Percentiles rank a stretch among this genome's conserved stretches.
Evolutionary conservation across 129 eudicot genomes (phyloP).

Genomic region (Lactuca sativa): DNA sequence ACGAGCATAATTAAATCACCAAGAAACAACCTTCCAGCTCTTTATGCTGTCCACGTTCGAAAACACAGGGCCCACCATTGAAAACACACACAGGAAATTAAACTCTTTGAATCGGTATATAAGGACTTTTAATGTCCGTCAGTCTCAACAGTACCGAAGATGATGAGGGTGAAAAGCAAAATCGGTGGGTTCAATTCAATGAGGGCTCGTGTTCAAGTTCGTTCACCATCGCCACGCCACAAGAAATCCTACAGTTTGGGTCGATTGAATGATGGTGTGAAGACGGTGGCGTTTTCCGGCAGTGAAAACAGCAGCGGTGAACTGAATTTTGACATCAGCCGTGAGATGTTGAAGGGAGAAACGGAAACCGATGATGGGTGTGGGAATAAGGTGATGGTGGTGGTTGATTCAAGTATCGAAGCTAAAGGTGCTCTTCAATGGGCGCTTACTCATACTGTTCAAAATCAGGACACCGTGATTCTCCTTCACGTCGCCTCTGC

Average conservation of each 20-base stretch:
- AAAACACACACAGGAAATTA: neutral
- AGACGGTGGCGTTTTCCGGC: slow-evolving; percentile 37
- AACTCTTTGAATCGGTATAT: slow-evolving; percentile 14
- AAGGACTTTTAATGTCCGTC: slow-evolving; percentile 17
- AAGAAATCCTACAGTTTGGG: slow-evolving; percentile 46
- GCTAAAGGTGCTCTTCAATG: slow-evolving; percentile 82
- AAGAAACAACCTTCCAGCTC: slow-evolving; percentile 28
- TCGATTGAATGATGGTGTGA: slow-evolving; percentile 33
- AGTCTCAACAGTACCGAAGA: slow-evolving; percentile 9
- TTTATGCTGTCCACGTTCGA: slow-evolving; percentile 37
- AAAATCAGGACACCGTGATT: slow-evolving; percentile 62
- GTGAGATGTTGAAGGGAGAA: slow-evolving; percentile 22
- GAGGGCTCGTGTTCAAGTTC: slow-evolving; percentile 51
- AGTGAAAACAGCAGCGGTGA: slow-evolving; percentile 43
- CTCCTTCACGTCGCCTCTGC: slow-evolving; percentile 56
- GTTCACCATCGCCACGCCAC: slow-evolving; percentile 48
- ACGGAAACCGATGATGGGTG: slow-evolving; percentile 27
- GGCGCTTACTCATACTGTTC: slow-evolving; percentile 91
- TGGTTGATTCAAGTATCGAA: slow-evolving; percentile 61
- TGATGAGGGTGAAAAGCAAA: slow-evolving; percentile 38
- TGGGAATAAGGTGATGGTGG: slow-evolving; percentile 83
- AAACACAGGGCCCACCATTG: slow-evolving; percentile 20
- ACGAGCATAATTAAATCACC: slow-evolving; percentile 17
- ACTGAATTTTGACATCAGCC: slow-evolving; percentile 33
- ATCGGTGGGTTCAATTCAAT: slow-evolving; percentile 39